A percentile compares a stretch with the other conserved stretches of the same genome.
phyloP scores from a whole-genome alignment of 495 filamentous ascomycete genomes.

The Aspergillus cavernicola region DNA sequence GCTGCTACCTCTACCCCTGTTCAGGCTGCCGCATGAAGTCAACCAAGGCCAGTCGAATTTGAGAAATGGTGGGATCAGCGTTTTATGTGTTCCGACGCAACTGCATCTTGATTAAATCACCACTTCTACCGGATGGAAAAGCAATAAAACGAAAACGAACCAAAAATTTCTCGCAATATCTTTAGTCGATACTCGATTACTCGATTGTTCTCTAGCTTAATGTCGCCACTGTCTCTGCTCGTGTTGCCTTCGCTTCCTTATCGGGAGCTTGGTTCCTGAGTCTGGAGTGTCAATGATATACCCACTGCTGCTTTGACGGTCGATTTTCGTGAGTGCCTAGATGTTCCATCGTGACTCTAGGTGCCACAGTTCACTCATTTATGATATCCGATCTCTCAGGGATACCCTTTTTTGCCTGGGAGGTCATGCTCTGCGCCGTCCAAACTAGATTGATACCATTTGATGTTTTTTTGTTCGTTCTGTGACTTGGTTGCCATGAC shows the following conservation, averaged over 20 bases:
- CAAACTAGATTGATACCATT: constrained; percentile 53
- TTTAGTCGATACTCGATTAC: constrained; percentile 12
- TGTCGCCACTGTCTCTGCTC: constrained; percentile 34
- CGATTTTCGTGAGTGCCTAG: constrained; percentile 17
- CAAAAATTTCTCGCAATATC: constrained; percentile 2
- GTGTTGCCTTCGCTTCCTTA: constrained; percentile 14
- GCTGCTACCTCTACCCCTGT: constrained; percentile 38
- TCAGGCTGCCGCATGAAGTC: constrained; percentile 48
- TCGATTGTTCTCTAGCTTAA: constrained; percentile 12
- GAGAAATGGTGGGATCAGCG: constrained; percentile 44
- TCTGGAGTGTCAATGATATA: constrained; percentile 26
- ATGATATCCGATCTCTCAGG: constrained; percentile 39
- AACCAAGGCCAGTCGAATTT: constrained; percentile 33
- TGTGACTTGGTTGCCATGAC: constrained; percentile 25
- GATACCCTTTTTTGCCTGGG: constrained; percentile 30
- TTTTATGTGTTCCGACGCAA: constrained; percentile 18
- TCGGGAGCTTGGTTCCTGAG: constrained; percentile 1
- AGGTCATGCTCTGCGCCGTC: constrained; percentile 39
- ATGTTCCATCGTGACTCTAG: too few species aligned
- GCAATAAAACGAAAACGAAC: constrained; percentile 8
- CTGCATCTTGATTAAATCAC: constrained; percentile 12
- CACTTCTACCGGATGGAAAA: not conserved
- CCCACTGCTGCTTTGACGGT: constrained; percentile 27
- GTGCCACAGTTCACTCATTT: constrained; percentile 34
- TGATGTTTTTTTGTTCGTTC: constrained; percentile 30